Evolutionary conservation across 2,329 filamentous ascomycete species (phyloP).

Genomic region (Huntiella savannae): DNA sequence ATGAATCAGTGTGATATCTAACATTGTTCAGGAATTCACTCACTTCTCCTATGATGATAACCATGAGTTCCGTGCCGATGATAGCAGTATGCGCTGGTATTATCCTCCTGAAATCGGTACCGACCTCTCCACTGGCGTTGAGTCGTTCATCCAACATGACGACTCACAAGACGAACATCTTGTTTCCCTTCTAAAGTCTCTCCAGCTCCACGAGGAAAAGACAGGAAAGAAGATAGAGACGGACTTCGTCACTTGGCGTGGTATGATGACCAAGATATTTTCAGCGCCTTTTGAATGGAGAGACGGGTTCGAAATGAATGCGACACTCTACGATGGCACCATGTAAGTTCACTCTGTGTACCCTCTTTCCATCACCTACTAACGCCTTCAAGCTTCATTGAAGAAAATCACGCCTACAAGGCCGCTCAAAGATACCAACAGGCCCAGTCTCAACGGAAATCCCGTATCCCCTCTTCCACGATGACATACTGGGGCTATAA

Average conservation of each 20-base stretch:
- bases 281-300: slow-evolving; percentile 62
- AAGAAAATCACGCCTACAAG: slow-evolving; percentile 70
- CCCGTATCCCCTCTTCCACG: slow-evolving; percentile 45
- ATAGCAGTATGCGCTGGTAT: slow-evolving; percentile 71
- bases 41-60: slow-evolving; percentile 85
- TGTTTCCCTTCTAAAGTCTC: slow-evolving; percentile 59
- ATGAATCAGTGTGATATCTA: neutral
- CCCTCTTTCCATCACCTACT: neutral
- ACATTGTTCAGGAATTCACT: slow-evolving; percentile 53
- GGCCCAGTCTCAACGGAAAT: slow-evolving; percentile 21
- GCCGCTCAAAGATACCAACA: slow-evolving; percentile 41
- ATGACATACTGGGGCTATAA: slow-evolving; percentile 99
- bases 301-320: slow-evolving; percentile 91
- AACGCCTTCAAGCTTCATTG: slow-evolving; percentile 52
- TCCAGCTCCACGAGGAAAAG: slow-evolving; percentile 53
- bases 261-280: slow-evolving; percentile 98
- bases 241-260: slow-evolving; percentile 79
- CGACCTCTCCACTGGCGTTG: slow-evolving; percentile 64
- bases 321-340: slow-evolving; percentile 59
- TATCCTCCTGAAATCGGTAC: slow-evolving; percentile 54
- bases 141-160: slow-evolving; percentile 66
- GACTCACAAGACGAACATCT: slow-evolving; percentile 73
- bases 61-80: slow-evolving; percentile 56
- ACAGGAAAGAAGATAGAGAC: slow-evolving; percentile 49
- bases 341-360: slow-evolving; percentile 24